These are phyloP conservation scores for Knoxia roxburghii DNA, from an alignment of 257 asterid genomes.

Conservation along the genomic window DNA sequence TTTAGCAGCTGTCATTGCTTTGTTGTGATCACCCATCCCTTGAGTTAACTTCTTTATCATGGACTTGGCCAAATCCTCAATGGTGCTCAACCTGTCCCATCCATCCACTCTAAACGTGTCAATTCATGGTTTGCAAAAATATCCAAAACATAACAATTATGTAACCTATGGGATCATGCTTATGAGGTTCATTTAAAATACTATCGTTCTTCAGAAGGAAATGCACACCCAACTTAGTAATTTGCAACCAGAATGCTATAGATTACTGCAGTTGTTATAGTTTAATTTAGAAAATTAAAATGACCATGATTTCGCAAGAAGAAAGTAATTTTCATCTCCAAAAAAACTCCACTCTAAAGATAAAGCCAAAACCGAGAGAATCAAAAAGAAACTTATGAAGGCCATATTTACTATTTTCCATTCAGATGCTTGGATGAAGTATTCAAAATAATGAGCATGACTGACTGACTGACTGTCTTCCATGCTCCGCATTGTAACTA, in stretches of 20 bases:
- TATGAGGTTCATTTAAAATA: not conserved
- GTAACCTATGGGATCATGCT: not conserved
- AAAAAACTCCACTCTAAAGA: not conserved
- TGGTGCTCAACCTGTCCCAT: conserved; percentile 65
- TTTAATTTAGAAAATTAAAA: not conserved
- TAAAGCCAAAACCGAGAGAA: not conserved
- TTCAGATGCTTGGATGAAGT: not conserved
- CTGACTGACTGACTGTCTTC: not conserved
- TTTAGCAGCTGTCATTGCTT: conserved; percentile 80
- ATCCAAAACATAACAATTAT: not conserved
- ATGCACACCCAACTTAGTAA: not conserved
- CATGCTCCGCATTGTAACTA: too few species aligned
- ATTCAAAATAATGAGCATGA: not conserved
- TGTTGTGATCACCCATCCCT: conserved; percentile 89
- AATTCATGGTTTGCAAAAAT: conserved; percentile 12
- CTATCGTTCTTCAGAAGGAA: not conserved
- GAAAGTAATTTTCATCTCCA: not conserved
- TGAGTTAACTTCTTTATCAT: conserved; percentile 88
- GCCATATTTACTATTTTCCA: conserved; percentile 7
- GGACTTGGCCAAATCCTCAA: conserved; percentile 72
- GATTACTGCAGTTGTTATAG: not conserved
- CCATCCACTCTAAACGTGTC: conserved; percentile 23
- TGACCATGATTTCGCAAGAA: not conserved
- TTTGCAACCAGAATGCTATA: not conserved
- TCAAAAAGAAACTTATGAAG: not conserved